Evolutionary conservation across 1,284 basidiomycete genomes (phyloP).

Genomic region (Ganoderma sinense): DNA sequence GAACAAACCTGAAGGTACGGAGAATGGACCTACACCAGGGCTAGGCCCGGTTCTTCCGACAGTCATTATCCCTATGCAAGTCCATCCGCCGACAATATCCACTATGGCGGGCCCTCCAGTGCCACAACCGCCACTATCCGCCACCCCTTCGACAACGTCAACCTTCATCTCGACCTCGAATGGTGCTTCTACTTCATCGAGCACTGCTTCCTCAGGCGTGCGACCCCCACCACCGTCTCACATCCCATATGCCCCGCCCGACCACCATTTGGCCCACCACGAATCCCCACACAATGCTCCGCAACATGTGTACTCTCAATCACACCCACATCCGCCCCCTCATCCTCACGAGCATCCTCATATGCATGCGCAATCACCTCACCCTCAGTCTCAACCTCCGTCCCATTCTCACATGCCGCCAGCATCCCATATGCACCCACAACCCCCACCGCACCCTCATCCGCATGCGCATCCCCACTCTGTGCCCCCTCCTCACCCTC

Average conservation of each 20-base stretch:
- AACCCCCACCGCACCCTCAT: slow-evolving; percentile 4
- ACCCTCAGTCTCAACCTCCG: slow-evolving; percentile 12
- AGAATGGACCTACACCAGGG: slow-evolving; percentile 20
- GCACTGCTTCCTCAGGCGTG: slow-evolving; percentile 22
- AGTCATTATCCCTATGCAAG: slow-evolving; percentile 23
- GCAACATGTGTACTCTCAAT: slow-evolving; percentile 16
- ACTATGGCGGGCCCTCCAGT: slow-evolving; percentile 20
- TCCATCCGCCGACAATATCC: slow-evolving; percentile 18
- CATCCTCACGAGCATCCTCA: slow-evolving; percentile 12
- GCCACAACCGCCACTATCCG: slow-evolving; percentile 24
- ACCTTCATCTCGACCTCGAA: slow-evolving; percentile 21
- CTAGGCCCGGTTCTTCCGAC: slow-evolving; percentile 19
- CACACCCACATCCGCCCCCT: slow-evolving; percentile 10
- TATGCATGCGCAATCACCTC: slow-evolving; percentile 20
- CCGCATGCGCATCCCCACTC: slow-evolving; percentile 14
- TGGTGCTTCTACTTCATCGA: slow-evolving; percentile 19
- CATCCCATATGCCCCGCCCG: slow-evolving; percentile 14
- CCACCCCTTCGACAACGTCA: slow-evolving; percentile 22
- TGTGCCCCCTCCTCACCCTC: slow-evolving; percentile 14
- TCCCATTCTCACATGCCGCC: slow-evolving; percentile 15
- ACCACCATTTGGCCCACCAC: slow-evolving; percentile 14
- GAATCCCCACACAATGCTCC: slow-evolving; percentile 13
- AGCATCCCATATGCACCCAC: slow-evolving; percentile 3
- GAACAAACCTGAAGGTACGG: slow-evolving; percentile 49
- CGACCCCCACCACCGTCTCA: slow-evolving; percentile 13